Base-by-base conservation (phyloP, 495 filamentous ascomycete species). In the Filosporella fistucella region DNA sequence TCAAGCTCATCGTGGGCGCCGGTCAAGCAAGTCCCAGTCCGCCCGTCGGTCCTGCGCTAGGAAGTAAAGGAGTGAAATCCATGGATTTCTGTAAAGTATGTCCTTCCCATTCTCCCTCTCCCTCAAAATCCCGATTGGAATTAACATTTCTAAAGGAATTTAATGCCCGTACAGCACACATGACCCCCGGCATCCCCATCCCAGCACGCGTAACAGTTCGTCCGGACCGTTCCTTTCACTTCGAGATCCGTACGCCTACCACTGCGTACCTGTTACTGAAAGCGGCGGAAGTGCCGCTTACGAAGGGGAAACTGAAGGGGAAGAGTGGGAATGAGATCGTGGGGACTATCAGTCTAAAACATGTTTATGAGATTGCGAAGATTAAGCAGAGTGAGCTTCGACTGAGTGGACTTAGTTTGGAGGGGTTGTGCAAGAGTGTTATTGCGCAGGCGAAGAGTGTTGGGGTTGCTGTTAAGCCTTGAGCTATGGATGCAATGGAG, bases 81-180 rank as follows among this genome's bases (percentile, higher is more conserved):
- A 99, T 99, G 86, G 94, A 99, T 68, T 97, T 97, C 65, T 97
- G 93, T 78, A 98, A 98, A 79, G 93, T 96, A 60, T 55, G 22
- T 35, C 1, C 11, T 26, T 28, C 12, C 45, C 20, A 36, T 39
- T 46, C 37, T 42, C 43, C 30, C 38, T 47, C 37, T 35, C 42
- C 35, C n/a, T 59, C 36, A 35, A 51, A 4, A 9, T 10, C 18
- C 21, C 23, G n/a, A 45, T 12, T 28, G 5, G 2, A 46, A 24
- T 16, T 13, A 14, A 44, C 22, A 32, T 14, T 9, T 26, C 17
- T 11, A 36, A 30, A 98, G 93, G 93, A 99, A 68, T 99, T 97
- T 77, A 99, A 99, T 59, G 93, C 93, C 26, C 76, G 91, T 41
- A 99, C 93, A 24, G 76, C 86, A 38, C 85, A 94, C 67, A 91